Base-by-base conservation (phyloP, 495 filamentous ascomycete species). In the Annulohypoxylon nitens region DNA sequence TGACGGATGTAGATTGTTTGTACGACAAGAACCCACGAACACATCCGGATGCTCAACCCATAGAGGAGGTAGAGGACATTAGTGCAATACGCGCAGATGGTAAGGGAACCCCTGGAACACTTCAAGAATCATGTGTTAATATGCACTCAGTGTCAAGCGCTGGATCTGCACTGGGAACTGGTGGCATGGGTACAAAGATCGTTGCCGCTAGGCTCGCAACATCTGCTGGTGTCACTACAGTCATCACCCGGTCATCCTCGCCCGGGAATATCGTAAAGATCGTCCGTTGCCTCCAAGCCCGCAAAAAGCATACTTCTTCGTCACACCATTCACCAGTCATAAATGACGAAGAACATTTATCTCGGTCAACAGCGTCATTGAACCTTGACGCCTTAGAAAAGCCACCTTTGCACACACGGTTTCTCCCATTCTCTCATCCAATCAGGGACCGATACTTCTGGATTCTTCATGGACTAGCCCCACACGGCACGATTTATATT, bases 1-100 rank as follows among this genome's bases (percentile, higher is more conserved):
- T 99, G 96, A 99, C 96, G 9, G 96, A 99, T 77, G 96, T 99
- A 47, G 96, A 99, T 78, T 98, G 94, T 76, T 85, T 99, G 14
- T 99, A 98, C 80, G 94, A 97, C 76, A 94, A 95, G 73, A 99
- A 99, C 71, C 96, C 96, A 0, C 87, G 96, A 16, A 92, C 87
- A 8, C 83, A 97, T 71, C 90, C 93, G 0, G 91, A 97, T 70
- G 96, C 96, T 16, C 85, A 92, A 76, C 89, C 96, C 0, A 97
- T 99, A 71, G 93, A 97, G 73, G 92, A 97, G 0, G 94, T 99
- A 6, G 92, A 96, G 54, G 95, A 98, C 76, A 97, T 98, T 48
- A 84, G 87, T 0, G 86, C 88, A 18, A 85, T 99, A n/a, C 90
- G 91, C 71, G 96, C 93, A 6, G 96, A 99, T 80, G 89, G 88